Conservation (phyloP, 2,329 filamentous ascomycete species). For the Colletotrichum tabaci region DNA sequence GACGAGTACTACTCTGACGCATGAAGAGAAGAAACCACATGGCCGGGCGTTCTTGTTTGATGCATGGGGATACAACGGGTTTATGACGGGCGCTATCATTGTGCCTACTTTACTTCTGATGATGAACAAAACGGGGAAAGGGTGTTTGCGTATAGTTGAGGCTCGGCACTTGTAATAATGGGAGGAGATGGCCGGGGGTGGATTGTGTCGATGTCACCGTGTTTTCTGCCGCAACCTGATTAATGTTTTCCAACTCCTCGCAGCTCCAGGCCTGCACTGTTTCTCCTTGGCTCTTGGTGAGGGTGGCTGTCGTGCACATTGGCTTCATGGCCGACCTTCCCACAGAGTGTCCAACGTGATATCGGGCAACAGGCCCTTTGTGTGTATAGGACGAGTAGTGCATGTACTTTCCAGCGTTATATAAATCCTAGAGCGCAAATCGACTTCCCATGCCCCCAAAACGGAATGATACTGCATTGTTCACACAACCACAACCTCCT, state of each 20-base stretch:
- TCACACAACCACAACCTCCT: neutral
- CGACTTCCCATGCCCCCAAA: neutral
- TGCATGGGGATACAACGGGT: constrained; percentile 33
- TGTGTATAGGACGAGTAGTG: neutral
- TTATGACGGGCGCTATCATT: constrained; percentile 38
- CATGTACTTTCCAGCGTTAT: constrained; percentile 6
- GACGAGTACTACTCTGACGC: constrained; percentile 71
- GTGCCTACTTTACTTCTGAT: constrained; percentile 24
- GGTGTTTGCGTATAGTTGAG: constrained; percentile 13
- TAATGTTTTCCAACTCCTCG: neutral
- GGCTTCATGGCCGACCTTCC: neutral
- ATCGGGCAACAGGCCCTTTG: neutral
- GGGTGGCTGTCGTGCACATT: neutral
- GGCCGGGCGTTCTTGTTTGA: constrained; percentile 36
- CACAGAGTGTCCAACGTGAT: neutral
- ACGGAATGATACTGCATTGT: neutral
- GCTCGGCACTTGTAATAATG: constrained; percentile 39
- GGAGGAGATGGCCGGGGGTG: constrained; percentile 12
- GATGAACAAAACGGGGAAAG: constrained; percentile 24
- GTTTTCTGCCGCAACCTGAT: constrained; percentile 4
- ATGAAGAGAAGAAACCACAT: constrained; percentile 50
- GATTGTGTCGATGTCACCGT: constrained; percentile 15
- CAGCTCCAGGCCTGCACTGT: neutral
- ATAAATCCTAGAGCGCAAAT: constrained; percentile 5
- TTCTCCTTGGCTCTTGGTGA: neutral